phyloP scores from a whole-genome alignment of 129 eudicot genomes.

The Rutidosis leptorrhynchoides region DNA sequence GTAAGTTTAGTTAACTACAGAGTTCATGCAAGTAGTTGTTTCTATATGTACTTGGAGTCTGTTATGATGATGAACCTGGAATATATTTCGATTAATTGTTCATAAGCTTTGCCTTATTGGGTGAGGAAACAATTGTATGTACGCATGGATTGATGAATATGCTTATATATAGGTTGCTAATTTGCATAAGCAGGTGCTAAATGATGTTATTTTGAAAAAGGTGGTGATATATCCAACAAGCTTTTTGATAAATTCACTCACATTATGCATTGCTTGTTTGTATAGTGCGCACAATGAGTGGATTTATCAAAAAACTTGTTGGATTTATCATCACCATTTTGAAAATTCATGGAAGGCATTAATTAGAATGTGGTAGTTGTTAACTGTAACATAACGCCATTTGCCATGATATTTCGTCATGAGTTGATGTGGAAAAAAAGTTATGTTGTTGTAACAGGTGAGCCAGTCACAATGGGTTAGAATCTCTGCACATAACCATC shows the following conservation, averaged over 20 bases:
- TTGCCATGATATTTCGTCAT: neutral
- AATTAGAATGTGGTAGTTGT: neutral
- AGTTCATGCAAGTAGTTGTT: neutral
- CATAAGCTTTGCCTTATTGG: neutral
- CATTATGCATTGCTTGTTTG: no score
- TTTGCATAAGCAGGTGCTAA: neutral
- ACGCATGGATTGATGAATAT: neutral
- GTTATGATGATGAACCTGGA: slow-evolving; percentile 16
- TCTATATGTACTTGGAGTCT: neutral
- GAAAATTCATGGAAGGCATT: neutral
- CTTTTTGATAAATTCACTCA: no score
- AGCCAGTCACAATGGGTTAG: neutral
- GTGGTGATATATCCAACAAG: no score
- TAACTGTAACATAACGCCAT: neutral
- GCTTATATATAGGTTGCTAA: neutral
- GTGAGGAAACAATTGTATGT: neutral
- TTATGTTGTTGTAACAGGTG: neutral
- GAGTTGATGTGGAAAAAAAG: neutral
- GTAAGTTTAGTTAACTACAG: neutral
- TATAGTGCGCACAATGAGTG: no score
- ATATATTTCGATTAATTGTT: slow-evolving; percentile 14
- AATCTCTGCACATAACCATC: neutral
- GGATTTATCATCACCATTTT: no score
- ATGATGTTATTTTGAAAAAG: neutral
- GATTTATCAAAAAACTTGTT: no score